Evolutionary conservation across 164 flowering plant species (phyloP).

Genomic region (Euptelea pleiosperma): DNA sequence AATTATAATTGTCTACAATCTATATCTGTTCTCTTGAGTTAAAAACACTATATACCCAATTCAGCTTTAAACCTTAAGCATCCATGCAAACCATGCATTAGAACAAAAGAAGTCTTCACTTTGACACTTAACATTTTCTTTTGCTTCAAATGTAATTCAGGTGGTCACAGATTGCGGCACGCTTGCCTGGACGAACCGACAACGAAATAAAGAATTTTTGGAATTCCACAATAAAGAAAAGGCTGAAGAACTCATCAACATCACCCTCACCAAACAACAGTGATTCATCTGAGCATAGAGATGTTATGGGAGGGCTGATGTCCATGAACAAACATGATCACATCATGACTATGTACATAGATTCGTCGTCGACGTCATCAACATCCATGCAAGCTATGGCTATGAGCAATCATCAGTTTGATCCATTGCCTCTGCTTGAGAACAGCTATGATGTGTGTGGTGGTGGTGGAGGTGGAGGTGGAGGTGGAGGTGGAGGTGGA

Average conservation of each 20-base stretch:
- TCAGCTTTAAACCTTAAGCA: constrained; percentile 1
- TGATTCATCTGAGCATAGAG: constrained; percentile 39
- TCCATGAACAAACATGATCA: constrained; percentile 40
- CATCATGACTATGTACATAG: constrained; percentile 38
- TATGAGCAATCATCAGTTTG: constrained; percentile 24
- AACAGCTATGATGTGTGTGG: constrained; percentile 15
- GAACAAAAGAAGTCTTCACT: too few relatives aligned
- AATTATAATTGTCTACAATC: too few relatives aligned
- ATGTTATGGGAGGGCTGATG: constrained; percentile 22
- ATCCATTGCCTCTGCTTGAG: constrained; percentile 31
- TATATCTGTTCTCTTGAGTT: too few relatives aligned
- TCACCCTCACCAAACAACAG: constrained; percentile 50
- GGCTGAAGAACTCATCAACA: constrained; percentile 35
- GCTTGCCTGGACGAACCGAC: constrained; percentile 78
- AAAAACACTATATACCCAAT: neutral
- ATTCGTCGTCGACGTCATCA: constrained; percentile 31
- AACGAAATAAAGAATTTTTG: constrained; percentile 82
- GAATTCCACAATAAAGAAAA: constrained; percentile 78
- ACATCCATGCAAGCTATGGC: constrained; percentile 36
- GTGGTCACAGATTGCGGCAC: constrained; percentile 88
- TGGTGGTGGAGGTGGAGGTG: neutral
- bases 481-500: constrained; percentile 9
- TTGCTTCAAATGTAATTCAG: too few relatives aligned
- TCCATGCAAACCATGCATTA: constrained; percentile 15
- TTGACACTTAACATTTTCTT: too few relatives aligned